Conservation (phyloP, 768 basidiomycete species). For the Boletus edulis region DNA sequence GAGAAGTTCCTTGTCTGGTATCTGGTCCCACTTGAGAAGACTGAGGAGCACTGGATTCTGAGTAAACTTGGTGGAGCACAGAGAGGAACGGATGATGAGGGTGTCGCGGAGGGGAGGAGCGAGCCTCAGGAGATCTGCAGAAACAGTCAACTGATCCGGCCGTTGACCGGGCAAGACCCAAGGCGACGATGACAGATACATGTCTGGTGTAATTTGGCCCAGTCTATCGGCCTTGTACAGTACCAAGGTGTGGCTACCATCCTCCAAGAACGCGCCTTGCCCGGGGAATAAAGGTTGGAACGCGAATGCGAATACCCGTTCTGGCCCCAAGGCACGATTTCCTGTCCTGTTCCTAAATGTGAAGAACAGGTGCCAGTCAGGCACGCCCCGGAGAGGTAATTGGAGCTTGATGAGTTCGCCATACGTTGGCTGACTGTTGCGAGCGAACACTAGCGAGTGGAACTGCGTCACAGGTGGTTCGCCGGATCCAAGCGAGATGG, state of each 20-base stretch:
- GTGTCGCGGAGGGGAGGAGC: slow-evolving; percentile 75
- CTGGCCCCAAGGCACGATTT: slow-evolving; percentile 47
- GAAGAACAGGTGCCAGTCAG: slow-evolving; percentile 91
- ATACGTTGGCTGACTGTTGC: slow-evolving; percentile 86
- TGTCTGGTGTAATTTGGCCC: slow-evolving; percentile 54
- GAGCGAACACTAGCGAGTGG: slow-evolving; percentile 87
- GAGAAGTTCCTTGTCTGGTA: slow-evolving; percentile 62
- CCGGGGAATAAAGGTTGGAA: slow-evolving; percentile 86
- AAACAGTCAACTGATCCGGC: slow-evolving; percentile 55
- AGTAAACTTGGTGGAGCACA: slow-evolving; percentile 90
- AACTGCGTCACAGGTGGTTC: slow-evolving; percentile 80
- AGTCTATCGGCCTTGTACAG: slow-evolving; percentile 83
- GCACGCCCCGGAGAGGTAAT: slow-evolving; percentile 63
- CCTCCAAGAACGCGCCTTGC: slow-evolving; percentile 75
- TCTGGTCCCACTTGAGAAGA: slow-evolving; percentile 77
- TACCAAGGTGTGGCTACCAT: slow-evolving; percentile 82
- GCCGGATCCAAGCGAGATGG: slow-evolving; percentile 81
- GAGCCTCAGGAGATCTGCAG: slow-evolving; percentile 59
- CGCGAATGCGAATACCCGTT: slow-evolving; percentile 88
- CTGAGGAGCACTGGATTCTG: slow-evolving; percentile 84
- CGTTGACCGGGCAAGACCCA: slow-evolving; percentile 55
- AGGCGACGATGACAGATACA: slow-evolving; percentile 72
- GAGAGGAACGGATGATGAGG: slow-evolving; percentile 78
- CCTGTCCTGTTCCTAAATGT: slow-evolving; percentile 79
- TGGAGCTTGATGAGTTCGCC: slow-evolving; percentile 90